phyloP scores from a whole-genome alignment of 73 alveolate genomes.

The Paramecium caudatum region DNA sequence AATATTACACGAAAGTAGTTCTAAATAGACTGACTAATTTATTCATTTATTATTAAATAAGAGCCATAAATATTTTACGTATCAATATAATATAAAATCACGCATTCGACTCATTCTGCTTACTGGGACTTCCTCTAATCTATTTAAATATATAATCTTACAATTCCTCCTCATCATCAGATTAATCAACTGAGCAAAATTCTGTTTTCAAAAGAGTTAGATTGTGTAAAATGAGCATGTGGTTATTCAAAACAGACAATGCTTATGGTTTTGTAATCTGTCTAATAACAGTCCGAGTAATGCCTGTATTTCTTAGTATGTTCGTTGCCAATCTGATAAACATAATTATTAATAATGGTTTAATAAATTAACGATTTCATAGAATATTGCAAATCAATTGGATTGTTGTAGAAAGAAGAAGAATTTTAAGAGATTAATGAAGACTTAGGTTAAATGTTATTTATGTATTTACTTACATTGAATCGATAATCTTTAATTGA shows the following conservation, averaged over 20 bases:
- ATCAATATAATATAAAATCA: too few species aligned
- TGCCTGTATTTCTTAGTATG: background rate
- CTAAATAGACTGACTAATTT: too few species aligned
- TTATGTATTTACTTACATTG: background rate
- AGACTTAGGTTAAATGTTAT: background rate
- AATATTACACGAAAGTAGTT: too few species aligned
- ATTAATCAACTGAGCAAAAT: background rate
- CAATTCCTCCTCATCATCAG: background rate
- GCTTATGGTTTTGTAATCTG: background rate
- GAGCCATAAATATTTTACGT: too few species aligned
- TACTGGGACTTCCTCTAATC: conserved; percentile 31
- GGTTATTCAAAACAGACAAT: background rate
- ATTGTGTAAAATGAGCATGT: background rate
- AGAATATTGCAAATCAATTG: background rate
- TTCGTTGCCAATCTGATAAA: background rate
- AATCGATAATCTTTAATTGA: background rate
- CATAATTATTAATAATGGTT: conserved; percentile 46
- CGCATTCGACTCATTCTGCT: too few species aligned
- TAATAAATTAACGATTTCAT: background rate
- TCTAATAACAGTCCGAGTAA: background rate
- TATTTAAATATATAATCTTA: background rate
- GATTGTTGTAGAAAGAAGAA: background rate
- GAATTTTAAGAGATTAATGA: background rate
- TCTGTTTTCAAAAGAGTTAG: background rate
- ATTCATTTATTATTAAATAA: too few species aligned